Base-by-base conservation (phyloP, 768 basidiomycete genomes). In the Pleurotus pulmonarius region DNA sequence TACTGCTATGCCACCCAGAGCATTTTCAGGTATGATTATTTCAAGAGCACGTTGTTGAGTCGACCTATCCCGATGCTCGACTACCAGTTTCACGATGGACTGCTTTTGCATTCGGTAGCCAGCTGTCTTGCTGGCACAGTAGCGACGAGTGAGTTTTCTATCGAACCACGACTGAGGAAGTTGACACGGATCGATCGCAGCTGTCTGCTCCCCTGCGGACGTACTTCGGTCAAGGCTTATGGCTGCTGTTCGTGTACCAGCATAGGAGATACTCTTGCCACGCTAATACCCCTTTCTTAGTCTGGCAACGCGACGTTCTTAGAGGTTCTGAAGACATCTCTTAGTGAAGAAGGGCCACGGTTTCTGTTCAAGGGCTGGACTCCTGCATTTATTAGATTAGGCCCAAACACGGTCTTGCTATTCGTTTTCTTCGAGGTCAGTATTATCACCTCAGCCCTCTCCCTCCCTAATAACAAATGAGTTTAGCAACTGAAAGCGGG, bases 321-420 rank as follows among this genome's bases (percentile, higher is more conserved):
- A 18, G 75, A 80, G 54, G 76, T 91, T 25, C 68, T 91, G 11
- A 72, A 69, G 25, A 75, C 68, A 43, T 89, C 90, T 3, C 70
- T 91, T 37, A 80, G 78, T 40, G 77, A 86, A 63, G 92, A 94
- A 74, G 92, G 92, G 0, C 78, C 83, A 8, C 75, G 77, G 58
- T 92, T 93, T 67, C 73, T 93, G 54, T 90, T 94, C 71, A 92
- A 90, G 67, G 92, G 92, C 34, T 94, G 92, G 92, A 89, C 89
- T 15, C 92, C 92, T 2, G 88, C 92, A 6, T 94, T 92, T 70
- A 83, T 88, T 62, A 85, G 92, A 47, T 71, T 94, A 43, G 90
- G 87, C 25, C 91, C 91, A 1, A 92, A 92, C 66, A 93, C 92
- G 1, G 77, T 94, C 34, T 73, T 93, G 4, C 80, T 93, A 71